Evolutionary conservation across 306 rosid genomes (phyloP).

Genomic region (Acacia melanoxylon): DNA sequence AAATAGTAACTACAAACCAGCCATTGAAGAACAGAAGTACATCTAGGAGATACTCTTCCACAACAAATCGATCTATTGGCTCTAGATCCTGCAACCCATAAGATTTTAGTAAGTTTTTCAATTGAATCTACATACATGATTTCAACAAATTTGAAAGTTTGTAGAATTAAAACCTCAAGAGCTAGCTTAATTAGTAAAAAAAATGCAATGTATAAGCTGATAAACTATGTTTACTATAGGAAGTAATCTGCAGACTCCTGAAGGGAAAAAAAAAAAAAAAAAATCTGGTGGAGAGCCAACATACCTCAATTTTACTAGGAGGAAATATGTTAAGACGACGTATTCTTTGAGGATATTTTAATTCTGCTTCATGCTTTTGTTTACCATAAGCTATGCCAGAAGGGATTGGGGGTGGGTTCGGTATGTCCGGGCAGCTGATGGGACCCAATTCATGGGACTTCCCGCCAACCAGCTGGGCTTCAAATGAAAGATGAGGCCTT

Average conservation of each 20-base stretch:
- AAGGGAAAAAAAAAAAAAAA: neutral
- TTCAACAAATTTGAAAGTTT: constrained; percentile 12
- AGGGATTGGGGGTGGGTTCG: constrained; percentile 52
- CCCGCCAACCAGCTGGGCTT: constrained; percentile 94
- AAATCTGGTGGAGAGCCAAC: constrained; percentile 23
- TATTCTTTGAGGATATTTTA: constrained; percentile 85
- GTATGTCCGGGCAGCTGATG: constrained; percentile 76
- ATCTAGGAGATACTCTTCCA: constrained; percentile 97
- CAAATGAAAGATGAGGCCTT: constrained; percentile 94
- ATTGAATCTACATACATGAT: constrained; percentile 17
- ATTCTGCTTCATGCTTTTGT: constrained; percentile 92
- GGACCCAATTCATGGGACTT: constrained; percentile 81
- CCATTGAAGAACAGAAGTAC: constrained; percentile 97
- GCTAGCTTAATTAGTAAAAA: neutral
- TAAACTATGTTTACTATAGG: neutral
- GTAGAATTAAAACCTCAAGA: constrained; percentile 17
- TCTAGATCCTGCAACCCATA: constrained; percentile 76
- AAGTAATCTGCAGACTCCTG: constrained; percentile 20
- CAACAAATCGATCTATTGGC: constrained; percentile 86
- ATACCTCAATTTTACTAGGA: constrained; percentile 78
- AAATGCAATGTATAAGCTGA: neutral
- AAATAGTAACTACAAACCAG: constrained; percentile 63
- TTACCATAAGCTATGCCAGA: constrained; percentile 64
- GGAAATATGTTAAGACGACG: constrained; percentile 87
- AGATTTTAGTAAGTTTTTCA: constrained; percentile 5